phyloP scores from a whole-genome alignment of 2,329 filamentous ascomycete genomes.

The Cephalotrichum gorgonifer region DNA sequence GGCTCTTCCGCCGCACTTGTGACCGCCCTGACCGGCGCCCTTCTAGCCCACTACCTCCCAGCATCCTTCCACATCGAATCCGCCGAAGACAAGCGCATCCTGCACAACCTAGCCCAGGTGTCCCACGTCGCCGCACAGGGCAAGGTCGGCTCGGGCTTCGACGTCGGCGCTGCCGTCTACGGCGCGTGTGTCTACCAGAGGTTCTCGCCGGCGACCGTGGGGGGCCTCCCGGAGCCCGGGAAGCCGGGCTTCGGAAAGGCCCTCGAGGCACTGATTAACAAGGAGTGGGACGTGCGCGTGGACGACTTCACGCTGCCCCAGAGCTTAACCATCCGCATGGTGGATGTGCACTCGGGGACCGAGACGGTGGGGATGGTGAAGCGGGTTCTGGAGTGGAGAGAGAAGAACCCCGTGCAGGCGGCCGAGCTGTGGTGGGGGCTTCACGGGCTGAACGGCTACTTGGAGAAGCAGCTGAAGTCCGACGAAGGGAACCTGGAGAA shows the following conservation, averaged over 20 bases:
- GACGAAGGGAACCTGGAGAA: conserved; percentile 62
- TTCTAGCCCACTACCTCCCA: conserved; percentile 68
- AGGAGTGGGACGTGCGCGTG: conserved; percentile 72
- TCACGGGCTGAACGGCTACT: conserved; percentile 32
- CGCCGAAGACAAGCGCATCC: conserved; percentile 41
- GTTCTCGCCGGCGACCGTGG: conserved; percentile 75
- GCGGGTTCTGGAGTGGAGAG: conserved; percentile 74
- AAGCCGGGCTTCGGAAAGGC: conserved; percentile 54
- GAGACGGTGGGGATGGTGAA: conserved; percentile 96
- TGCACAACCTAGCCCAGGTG: conserved; percentile 91
- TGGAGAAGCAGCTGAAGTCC: conserved; percentile 4
- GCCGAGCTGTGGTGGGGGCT: conserved; percentile 58
- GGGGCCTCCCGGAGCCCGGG: conserved; percentile 55
- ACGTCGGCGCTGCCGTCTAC: conserved; percentile 86
- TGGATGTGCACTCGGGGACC: conserved; percentile 89
- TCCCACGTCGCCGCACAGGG: conserved; percentile 94
- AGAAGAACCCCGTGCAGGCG: conserved; percentile 51
- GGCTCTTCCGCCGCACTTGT: conserved; percentile 92
- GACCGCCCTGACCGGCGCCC: conserved; percentile 69
- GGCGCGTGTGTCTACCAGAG: conserved; percentile 84
- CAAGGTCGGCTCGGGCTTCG: conserved; percentile 92
- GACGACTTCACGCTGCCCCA: conserved; percentile 59
- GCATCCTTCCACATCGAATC: conserved; percentile 46
- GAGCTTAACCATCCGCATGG: conserved; percentile 77
- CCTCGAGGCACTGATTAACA: conserved; percentile 52